These are phyloP conservation scores for Golubevia pallescens DNA, from an alignment of 1,284 basidiomycete genomes.

Conservation along the genomic window DNA sequence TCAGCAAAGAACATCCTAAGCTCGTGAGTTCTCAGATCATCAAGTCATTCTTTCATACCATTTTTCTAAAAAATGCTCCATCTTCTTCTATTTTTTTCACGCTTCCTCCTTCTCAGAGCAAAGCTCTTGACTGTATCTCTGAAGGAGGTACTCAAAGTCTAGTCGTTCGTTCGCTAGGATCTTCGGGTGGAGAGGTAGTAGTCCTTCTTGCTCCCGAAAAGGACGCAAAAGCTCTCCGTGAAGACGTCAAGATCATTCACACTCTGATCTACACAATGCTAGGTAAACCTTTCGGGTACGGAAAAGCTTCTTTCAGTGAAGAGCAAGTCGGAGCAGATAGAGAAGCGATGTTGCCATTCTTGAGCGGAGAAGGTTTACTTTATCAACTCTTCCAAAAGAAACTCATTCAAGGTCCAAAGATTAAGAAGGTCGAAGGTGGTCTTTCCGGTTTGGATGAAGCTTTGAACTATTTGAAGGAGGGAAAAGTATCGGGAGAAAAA, in stretches of 20 bases:
- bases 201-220: conserved; percentile 42
- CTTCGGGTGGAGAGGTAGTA: conserved; percentile 29
- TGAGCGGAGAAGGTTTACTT: conserved; percentile 28
- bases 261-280: conserved; percentile 41
- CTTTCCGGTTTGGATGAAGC: conserved; percentile 32
- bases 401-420: conserved; percentile 38
- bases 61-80: not conserved
- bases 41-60: too few relatives aligned
- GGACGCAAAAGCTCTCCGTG: conserved; percentile 36
- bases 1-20: conserved; percentile 43
- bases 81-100: too few relatives aligned
- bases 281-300: conserved; percentile 37
- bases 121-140: conserved; percentile 52
- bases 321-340: conserved; percentile 21
- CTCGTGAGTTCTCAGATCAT: conserved; percentile 13
- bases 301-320: conserved; percentile 27
- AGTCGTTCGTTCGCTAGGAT: conserved; percentile 31
- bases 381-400: conserved; percentile 30
- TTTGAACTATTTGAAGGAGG: conserved; percentile 38
- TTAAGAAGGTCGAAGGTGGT: conserved; percentile 38
- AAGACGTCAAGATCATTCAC: conserved; percentile 43
- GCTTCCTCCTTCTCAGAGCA: conserved; percentile 10
- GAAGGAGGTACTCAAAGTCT: conserved; percentile 50
- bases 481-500: conserved; percentile 51
- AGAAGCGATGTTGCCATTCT: conserved; percentile 19